A percentile compares a stretch with the other conserved stretches of the same genome.
Conservation (phyloP, 371 early-diverging fungal genomes). For the Apophysomyces elegans region DNA sequence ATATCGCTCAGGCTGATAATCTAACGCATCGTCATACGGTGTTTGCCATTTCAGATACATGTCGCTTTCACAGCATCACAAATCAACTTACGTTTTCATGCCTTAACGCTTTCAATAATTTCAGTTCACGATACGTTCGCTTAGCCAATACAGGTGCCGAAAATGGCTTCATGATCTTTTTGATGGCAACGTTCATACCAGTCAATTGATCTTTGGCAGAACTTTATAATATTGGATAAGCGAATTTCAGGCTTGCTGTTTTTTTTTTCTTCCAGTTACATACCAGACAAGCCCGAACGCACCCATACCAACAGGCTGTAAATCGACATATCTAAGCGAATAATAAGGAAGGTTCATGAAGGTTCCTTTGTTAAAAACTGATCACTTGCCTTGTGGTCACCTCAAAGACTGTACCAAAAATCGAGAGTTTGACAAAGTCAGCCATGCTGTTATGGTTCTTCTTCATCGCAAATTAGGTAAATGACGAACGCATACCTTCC, state of each 20-base stretch:
- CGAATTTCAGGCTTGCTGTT: not conserved
- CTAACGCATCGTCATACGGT: conserved; percentile 34
- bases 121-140: conserved; percentile 92
- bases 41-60: not conserved
- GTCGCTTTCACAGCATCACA: not conserved
- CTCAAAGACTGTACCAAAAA: conserved; percentile 94
- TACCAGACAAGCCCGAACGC: conserved; percentile 97
- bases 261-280: conserved; percentile 18
- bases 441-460: conserved; percentile 55
- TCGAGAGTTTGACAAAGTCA: conserved; percentile 83
- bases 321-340: conserved; percentile 76
- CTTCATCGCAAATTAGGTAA: not conserved
- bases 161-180: conserved; percentile 95
- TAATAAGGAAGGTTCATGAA: conserved; percentile 1
- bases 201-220: conserved; percentile 88
- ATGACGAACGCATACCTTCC: not conserved
- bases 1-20: conserved; percentile 88
- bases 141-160: conserved; percentile 90
- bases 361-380: not conserved
- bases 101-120: conserved; percentile 85
- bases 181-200: conserved; percentile 87
- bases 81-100: conserved; percentile 78
- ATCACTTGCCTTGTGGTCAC: conserved; percentile 79
- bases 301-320: conserved; percentile 97
- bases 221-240: conserved; percentile 43